Evolutionary conservation across 2,329 filamentous ascomycete genomes (phyloP).

Genomic region (Pseudogymnoascus sp.): DNA sequence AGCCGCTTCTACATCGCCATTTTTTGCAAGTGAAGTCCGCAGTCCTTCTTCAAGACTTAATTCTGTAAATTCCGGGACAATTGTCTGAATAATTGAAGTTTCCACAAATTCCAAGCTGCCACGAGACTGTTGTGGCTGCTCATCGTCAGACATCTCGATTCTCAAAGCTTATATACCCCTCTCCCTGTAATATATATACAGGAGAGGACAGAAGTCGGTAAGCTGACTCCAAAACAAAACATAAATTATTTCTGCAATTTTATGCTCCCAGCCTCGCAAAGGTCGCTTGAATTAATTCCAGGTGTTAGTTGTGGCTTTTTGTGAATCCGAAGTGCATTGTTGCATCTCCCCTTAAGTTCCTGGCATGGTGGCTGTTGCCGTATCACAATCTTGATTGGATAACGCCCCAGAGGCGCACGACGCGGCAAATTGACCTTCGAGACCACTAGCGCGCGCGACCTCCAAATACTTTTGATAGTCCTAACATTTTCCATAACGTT

Average conservation of each 20-base stretch:
- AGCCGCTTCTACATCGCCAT: slow-evolving; percentile 20
- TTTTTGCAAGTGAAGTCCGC: slow-evolving; percentile 30
- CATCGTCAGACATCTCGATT: slow-evolving; percentile 24
- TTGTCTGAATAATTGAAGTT: slow-evolving; percentile 51
- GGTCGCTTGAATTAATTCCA: not conserved
- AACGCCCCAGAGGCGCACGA: not conserved
- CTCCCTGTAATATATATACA: slow-evolving; percentile 14
- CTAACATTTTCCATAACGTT: not conserved
- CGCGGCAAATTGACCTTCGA: slow-evolving; percentile 1
- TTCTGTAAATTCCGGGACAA: slow-evolving; percentile 51
- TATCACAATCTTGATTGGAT: slow-evolving; percentile 6
- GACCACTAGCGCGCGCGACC: slow-evolving; percentile 1
- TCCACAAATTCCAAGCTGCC: slow-evolving; percentile 45
- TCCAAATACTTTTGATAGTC: not conserved
- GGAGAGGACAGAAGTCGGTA: slow-evolving; percentile 14
- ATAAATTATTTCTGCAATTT: not conserved
- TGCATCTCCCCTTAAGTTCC: not conserved
- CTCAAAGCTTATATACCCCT: slow-evolving; percentile 14
- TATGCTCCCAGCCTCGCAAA: not conserved
- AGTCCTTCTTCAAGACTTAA: slow-evolving; percentile 48
- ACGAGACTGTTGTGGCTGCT: slow-evolving; percentile 27
- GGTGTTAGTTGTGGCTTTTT: not conserved
- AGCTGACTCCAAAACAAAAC: slow-evolving; percentile 9
- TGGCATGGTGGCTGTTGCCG: not conserved
- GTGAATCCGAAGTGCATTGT: not conserved